phyloP scores from a whole-genome alignment of 306 rosid genomes.

The Casuarina cunninghamiana region DNA sequence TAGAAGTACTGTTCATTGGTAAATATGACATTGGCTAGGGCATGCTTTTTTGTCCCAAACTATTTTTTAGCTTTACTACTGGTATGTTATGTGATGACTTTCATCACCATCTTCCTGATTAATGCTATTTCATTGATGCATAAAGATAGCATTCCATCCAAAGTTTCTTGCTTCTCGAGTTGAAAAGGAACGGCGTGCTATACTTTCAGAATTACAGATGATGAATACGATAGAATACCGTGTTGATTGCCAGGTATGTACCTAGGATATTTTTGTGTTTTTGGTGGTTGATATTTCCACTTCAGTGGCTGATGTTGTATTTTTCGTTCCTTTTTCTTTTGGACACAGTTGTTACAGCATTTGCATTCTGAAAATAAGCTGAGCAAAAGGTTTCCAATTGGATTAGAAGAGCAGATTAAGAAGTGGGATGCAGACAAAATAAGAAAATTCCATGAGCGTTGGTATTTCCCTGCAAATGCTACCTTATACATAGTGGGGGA shows the following conservation, averaged over 20 bases:
- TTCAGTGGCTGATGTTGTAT: constrained; percentile 21
- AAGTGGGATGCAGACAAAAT: constrained; percentile 98
- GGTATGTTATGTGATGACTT: not conserved
- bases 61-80: not conserved
- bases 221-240: constrained; percentile 98
- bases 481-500: constrained; percentile 97
- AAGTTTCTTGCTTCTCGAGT: constrained; percentile 95
- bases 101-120: not conserved
- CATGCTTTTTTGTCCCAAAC: not conserved
- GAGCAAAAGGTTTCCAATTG: constrained; percentile 98
- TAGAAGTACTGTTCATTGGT: not conserved
- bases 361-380: constrained; percentile 99
- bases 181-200: constrained; percentile 97
- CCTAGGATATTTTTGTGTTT: constrained; percentile 20
- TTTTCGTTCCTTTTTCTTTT: constrained; percentile 28
- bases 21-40: not conserved
- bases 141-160: constrained; percentile 94
- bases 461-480: constrained; percentile 99
- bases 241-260: constrained; percentile 93
- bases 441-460: constrained; percentile 96
- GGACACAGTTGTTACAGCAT: constrained; percentile 83
- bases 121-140: constrained; percentile 34
- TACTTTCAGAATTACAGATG: constrained; percentile 98
- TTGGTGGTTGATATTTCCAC: constrained; percentile 26
- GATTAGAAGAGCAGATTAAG: constrained; percentile 96